Conservation (phyloP, 2,329 filamentous ascomycete species). For the Graphilbum ipis-grandicollis region DNA sequence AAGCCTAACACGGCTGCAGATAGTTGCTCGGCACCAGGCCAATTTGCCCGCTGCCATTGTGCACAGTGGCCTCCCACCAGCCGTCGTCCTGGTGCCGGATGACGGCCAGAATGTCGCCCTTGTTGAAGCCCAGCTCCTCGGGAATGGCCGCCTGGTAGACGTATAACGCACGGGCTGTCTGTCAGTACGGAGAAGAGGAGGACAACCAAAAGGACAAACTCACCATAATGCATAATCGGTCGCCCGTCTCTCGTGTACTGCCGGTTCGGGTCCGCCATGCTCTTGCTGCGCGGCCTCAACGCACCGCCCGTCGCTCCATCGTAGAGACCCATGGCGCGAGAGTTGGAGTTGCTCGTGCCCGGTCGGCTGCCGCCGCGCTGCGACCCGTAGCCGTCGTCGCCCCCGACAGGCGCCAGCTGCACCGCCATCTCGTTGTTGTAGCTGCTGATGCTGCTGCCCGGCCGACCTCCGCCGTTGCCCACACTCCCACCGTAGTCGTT, state of each 20-base stretch:
- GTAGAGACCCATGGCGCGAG: slow-evolving; percentile 37
- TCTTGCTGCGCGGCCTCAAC: slow-evolving; percentile 53
- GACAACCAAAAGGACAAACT: slow-evolving; percentile 20
- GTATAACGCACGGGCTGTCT: slow-evolving; percentile 75
- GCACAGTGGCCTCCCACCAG: slow-evolving; percentile 97
- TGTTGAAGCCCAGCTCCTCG: slow-evolving; percentile 81
- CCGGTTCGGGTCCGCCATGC: slow-evolving; percentile 63
- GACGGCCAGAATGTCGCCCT: slow-evolving; percentile 81
- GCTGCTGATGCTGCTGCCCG: slow-evolving; percentile 29
- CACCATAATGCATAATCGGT: slow-evolving; percentile 85
- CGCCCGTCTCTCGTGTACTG: slow-evolving; percentile 76
- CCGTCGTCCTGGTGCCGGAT: slow-evolving; percentile 89
- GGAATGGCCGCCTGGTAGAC: slow-evolving; percentile 89
- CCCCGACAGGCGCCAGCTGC: slow-evolving; percentile 36
- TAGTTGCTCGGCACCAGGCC: slow-evolving; percentile 55
- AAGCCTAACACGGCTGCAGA: slow-evolving; percentile 31
- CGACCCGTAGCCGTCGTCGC: slow-evolving; percentile 39
- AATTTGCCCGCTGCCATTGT: slow-evolving; percentile 41
- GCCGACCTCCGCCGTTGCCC: slow-evolving; percentile 16
- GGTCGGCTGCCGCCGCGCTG: slow-evolving; percentile 31
- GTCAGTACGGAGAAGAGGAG: slow-evolving; percentile 1
- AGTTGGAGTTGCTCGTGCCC: slow-evolving; percentile 21
- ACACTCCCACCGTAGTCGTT: slow-evolving; percentile 2
- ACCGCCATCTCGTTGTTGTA: slow-evolving; percentile 41
- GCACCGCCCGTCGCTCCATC: slow-evolving; percentile 28